These are phyloP conservation scores for Ceratobasidium sp. DNA, from an alignment of 1,284 basidiomycete genomes.

Conservation along the genomic window DNA sequence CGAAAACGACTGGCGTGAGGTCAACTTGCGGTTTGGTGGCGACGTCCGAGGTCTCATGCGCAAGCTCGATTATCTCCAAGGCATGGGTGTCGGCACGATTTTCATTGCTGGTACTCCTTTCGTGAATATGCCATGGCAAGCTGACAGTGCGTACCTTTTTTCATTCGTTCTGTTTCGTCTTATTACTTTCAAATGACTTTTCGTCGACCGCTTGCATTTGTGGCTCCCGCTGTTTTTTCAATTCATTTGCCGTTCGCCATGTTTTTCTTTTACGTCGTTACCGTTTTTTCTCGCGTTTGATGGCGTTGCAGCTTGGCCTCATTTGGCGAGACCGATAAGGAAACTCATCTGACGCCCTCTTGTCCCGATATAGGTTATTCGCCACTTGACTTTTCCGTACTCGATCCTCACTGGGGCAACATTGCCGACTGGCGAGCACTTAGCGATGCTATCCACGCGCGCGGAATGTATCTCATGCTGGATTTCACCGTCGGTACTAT, in stretches of 20 bases:
- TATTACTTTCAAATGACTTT: too few species aligned
- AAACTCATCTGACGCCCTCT: slow-evolving; percentile 28
- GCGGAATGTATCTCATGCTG: slow-evolving; percentile 90
- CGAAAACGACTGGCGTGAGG: slow-evolving; percentile 89
- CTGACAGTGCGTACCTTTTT: slow-evolving; percentile 77
- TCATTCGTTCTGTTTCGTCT: not conserved
- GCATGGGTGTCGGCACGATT: slow-evolving; percentile 86
- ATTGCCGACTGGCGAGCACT: slow-evolving; percentile 80
- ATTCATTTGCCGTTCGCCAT: not conserved
- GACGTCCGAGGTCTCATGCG: slow-evolving; percentile 82
- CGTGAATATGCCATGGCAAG: slow-evolving; percentile 95
- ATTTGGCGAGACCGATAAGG: slow-evolving; percentile 19
- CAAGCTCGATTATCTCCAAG: slow-evolving; percentile 86
- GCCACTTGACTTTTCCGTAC: slow-evolving; percentile 87
- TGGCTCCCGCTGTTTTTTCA: not conserved
- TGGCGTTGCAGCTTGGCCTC: slow-evolving; percentile 11
- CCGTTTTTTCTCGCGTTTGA: slow-evolving; percentile 41
- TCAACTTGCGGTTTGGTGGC: slow-evolving; percentile 88
- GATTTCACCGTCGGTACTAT: slow-evolving; percentile 95
- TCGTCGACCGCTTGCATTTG: not conserved
- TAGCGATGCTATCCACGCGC: slow-evolving; percentile 81
- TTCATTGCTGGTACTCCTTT: slow-evolving; percentile 93
- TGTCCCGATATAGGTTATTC: slow-evolving; percentile 77
- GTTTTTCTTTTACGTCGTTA: slow-evolving; percentile 8
- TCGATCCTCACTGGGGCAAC: slow-evolving; percentile 92